A percentile compares a stretch with the other conserved stretches of the same genome.
Evolutionary conservation across 768 basidiomycete species (phyloP).

Genomic region (Mycena olivaceomarginata): DNA sequence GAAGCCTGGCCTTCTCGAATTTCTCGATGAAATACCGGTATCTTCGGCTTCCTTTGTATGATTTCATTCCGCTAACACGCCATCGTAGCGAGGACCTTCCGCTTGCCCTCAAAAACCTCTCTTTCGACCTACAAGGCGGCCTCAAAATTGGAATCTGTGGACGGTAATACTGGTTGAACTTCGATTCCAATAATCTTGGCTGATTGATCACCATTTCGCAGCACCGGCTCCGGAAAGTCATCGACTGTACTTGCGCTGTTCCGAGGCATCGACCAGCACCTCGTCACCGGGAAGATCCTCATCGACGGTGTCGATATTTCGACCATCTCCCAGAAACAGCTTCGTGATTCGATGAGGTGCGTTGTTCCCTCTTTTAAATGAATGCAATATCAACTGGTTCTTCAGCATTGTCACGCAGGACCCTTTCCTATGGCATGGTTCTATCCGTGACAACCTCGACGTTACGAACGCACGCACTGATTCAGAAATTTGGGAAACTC

Average conservation of each 20-base stretch:
- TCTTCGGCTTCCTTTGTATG: not conserved
- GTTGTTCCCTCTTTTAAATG: not conserved
- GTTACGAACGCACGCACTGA: constrained; percentile 26
- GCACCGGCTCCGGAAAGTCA: constrained; percentile 41
- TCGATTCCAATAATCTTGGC: not conserved
- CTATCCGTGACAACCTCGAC: constrained; percentile 38
- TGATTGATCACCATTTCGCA: not conserved
- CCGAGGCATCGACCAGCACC: constrained; percentile 39
- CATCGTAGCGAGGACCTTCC: constrained; percentile 27
- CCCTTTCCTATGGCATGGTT: constrained; percentile 42
- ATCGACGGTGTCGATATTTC: constrained; percentile 39
- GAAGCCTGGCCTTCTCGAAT: constrained; percentile 18
- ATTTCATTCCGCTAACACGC: not conserved
- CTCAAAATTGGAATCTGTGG: constrained; percentile 36
- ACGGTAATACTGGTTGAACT: constrained; percentile 6
- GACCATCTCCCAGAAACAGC: constrained; percentile 18
- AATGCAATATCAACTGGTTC: no score
- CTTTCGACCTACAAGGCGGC: constrained; percentile 24
- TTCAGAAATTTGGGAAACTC: constrained; percentile 37
- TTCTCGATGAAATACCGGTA: constrained; percentile 40
- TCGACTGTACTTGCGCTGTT: constrained; percentile 35
- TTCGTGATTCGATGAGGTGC: constrained; percentile 40
- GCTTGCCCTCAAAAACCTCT: constrained; percentile 26
- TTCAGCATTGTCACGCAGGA: constrained; percentile 39
- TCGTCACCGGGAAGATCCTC: constrained; percentile 34